A percentile compares a stretch with the other conserved stretches of the same genome.
Evolutionary conservation across 2,329 filamentous ascomycete genomes (phyloP).

Genomic region (Scorias spongiosa): DNA sequence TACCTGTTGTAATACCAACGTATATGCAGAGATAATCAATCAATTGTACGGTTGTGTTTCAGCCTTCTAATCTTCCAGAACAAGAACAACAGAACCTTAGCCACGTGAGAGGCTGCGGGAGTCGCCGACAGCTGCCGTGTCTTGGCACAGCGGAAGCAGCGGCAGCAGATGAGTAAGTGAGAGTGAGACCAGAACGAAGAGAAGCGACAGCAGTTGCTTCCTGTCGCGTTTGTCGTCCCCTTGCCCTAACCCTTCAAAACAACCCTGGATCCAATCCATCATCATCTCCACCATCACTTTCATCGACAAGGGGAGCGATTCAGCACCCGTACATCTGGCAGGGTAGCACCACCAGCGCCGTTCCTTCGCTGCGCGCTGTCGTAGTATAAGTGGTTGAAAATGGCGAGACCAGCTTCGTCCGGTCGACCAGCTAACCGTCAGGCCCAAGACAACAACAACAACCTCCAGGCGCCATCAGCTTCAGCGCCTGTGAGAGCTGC

Average conservation of each 20-base stretch:
- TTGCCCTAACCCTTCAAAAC: neutral
- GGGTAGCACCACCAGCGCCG: neutral
- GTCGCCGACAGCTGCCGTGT: too few species aligned
- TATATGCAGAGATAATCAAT: too few species aligned
- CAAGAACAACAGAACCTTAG: too few species aligned
- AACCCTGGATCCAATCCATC: neutral
- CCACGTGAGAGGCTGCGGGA: too few species aligned
- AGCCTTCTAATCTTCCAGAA: too few species aligned
- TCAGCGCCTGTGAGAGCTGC: conserved; percentile 2
- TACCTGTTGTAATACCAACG: too few species aligned
- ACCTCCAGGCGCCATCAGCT: neutral
- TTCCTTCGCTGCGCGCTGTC: neutral
- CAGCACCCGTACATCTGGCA: neutral
- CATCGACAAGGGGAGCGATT: too few species aligned
- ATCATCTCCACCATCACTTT: neutral
- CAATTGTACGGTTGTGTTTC: too few species aligned
- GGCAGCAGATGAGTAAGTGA: too few species aligned
- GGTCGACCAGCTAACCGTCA: conserved; percentile 4
- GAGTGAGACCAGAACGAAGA: too few species aligned
- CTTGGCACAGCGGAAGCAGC: too few species aligned
- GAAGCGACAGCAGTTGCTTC: too few species aligned
- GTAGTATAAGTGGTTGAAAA: neutral
- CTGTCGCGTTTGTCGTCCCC: neutral
- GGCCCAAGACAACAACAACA: neutral
- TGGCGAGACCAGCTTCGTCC: neutral